Evolutionary conservation across 768 basidiomycete species (phyloP).

Genomic region (Psilocybe azurescens): DNA sequence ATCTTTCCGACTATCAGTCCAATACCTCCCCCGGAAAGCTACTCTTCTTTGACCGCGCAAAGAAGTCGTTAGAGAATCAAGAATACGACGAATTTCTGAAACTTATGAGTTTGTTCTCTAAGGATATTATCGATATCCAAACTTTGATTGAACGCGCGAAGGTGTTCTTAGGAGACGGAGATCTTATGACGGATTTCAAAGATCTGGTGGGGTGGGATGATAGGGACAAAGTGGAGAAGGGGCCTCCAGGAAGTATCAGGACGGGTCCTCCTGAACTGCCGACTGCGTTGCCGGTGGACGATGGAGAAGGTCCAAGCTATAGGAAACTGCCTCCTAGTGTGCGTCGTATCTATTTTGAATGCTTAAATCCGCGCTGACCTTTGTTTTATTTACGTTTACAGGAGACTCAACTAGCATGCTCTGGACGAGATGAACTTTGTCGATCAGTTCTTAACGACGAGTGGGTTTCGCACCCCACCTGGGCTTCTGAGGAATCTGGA

Average conservation of each 20-base stretch:
- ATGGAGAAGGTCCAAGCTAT: conserved; percentile 94
- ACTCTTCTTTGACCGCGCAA: conserved; percentile 94
- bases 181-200: conserved; percentile 84
- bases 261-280: conserved; percentile 79
- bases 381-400: conserved; percentile 35
- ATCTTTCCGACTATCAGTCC: conserved; percentile 33
- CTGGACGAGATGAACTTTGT: conserved; percentile 92
- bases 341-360: conserved; percentile 38
- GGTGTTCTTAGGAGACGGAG: conserved; percentile 81
- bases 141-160: conserved; percentile 83
- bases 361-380: conserved; percentile 1
- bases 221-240: conserved; percentile 63
- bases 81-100: conserved; percentile 96
- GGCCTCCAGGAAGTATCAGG: conserved; percentile 80
- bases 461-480: conserved; percentile 99
- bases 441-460: conserved; percentile 96
- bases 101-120: conserved; percentile 87
- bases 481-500: conserved; percentile 96
- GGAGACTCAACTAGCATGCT: conserved; percentile 92
- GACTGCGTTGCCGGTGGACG: conserved; percentile 79
- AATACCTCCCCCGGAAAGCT: conserved; percentile 71
- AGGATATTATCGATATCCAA: conserved; percentile 88
- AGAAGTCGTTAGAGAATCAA: conserved; percentile 73
- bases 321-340: conserved; percentile 87
- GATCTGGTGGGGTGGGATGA: conserved; percentile 85